These are phyloP conservation scores for Diplodia seriata DNA, from an alignment of 2,329 filamentous ascomycete species.

Conservation along the genomic window DNA sequence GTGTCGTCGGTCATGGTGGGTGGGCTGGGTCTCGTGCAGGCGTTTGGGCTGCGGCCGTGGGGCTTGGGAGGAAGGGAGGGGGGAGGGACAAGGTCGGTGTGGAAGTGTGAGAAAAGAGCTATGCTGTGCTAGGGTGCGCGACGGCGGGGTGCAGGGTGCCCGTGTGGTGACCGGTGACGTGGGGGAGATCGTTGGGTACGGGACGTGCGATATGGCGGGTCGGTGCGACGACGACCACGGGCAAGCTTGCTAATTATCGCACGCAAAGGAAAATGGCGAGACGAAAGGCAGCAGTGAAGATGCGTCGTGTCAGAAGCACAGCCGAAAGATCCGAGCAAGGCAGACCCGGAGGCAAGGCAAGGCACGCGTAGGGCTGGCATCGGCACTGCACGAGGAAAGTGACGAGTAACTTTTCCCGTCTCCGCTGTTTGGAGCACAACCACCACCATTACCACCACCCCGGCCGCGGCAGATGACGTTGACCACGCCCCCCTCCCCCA, in stretches of 20 bases:
- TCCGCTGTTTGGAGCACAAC: neutral
- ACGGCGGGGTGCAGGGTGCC: neutral
- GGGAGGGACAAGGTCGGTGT: neutral
- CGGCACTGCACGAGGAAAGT: neutral
- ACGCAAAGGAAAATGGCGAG: neutral
- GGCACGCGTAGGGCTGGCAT: neutral
- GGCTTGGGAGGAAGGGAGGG: neutral
- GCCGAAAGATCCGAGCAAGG: neutral
- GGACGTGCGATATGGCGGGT: neutral
- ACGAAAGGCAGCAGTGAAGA: no score
- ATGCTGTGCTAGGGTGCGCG: neutral
- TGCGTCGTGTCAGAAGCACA: neutral
- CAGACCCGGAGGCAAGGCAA: neutral
- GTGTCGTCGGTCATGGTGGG: neutral
- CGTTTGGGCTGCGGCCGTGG: neutral
- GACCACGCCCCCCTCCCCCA: neutral
- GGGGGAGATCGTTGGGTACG: neutral
- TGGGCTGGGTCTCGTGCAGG: neutral
- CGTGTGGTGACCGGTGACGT: slow-evolving; percentile 1
- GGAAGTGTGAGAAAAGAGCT: neutral
- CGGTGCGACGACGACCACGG: neutral
- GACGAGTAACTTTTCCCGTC: slow-evolving; percentile 7
- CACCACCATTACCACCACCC: neutral
- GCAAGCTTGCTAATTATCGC: neutral
- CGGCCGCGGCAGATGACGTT: neutral